Conservation (phyloP, 345 rosid genomes). For the Syzygium jambos region DNA sequence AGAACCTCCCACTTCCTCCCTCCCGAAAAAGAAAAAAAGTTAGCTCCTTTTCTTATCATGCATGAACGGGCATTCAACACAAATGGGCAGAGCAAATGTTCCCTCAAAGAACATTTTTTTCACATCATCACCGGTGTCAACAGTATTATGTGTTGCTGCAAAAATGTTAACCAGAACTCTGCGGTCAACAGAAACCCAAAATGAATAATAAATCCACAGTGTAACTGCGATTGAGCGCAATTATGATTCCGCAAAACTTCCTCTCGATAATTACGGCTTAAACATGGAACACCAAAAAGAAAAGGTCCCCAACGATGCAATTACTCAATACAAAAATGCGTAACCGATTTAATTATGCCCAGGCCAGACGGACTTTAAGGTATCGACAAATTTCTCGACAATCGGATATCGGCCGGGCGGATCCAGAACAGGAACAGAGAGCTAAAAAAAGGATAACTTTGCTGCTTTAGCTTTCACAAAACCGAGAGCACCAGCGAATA, state of each 20-base stretch:
- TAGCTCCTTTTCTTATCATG: not conserved
- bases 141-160: not conserved
- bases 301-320: not conserved
- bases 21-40: not conserved
- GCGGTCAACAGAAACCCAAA: not conserved
- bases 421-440: not conserved
- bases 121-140: not conserved
- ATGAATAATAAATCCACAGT: not conserved
- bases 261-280: not conserved
- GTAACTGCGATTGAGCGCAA: not conserved
- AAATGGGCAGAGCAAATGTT: not conserved
- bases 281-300: not conserved
- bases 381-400: not conserved
- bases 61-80: not conserved
- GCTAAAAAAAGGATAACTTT: not conserved
- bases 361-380: not conserved
- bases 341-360: not conserved
- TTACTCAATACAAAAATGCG: not conserved
- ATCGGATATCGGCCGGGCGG: not conserved
- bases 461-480: not conserved
- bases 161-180: not conserved
- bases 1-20: not conserved
- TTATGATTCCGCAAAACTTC: not conserved
- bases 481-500: not conserved
- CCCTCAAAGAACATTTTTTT: not conserved